Evolutionary conservation across 192 early-diverging fungal species (phyloP), one percentile per base, ranked within the genome.

Genomic region (Coemansia sp.): DNA sequence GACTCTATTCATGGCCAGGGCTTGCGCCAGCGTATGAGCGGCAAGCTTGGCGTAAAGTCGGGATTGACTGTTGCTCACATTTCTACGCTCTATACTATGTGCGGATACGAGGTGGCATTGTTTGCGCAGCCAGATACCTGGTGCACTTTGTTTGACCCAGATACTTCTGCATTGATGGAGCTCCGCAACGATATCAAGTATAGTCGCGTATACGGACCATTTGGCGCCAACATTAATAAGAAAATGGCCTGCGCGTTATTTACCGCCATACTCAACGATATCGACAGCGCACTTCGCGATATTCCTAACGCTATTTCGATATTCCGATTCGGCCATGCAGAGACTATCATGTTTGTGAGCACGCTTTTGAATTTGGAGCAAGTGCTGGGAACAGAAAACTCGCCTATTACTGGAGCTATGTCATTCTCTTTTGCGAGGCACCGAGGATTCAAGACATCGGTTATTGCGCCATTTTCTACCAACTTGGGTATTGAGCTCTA

Each of bases 251-350:
- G 81, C 44, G 27, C 66, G 13, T 49, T 83, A 38, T 58, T 78
- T 44, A 66, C 80, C 3, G 47, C 70, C 0, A 72, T 78, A 3
- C 10, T 69, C 20, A 9, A 27, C 0, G 72, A 72, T 8, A 69
- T 74, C 13, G 80, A 78, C 36, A 38, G 36, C 3, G 80, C 75
- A 0, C 34, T 74, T 9, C 24, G 10, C 16, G 43, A 62, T 20
- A 50, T 69, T 1, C 24, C 6, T 7, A 50, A 16, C 5, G 80
- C 80, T 0, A 38, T 65, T 16, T 75, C 80, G 31, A 72, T 58
- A 6, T 83, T 83, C 67, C 66, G 76, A 2, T 83, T 83, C 65
- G 80, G 66, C 27, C 80, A 83, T 43, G 75, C 80, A 12, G 80
- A 83, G 39, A 83, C 80, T 0, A 31, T 83, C 34, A 71, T 75